Evolutionary conservation across 2,329 filamentous ascomycete species (phyloP), one percentile per base, ranked within the genome.

Genomic region (Parastagonospora nodorum): DNA sequence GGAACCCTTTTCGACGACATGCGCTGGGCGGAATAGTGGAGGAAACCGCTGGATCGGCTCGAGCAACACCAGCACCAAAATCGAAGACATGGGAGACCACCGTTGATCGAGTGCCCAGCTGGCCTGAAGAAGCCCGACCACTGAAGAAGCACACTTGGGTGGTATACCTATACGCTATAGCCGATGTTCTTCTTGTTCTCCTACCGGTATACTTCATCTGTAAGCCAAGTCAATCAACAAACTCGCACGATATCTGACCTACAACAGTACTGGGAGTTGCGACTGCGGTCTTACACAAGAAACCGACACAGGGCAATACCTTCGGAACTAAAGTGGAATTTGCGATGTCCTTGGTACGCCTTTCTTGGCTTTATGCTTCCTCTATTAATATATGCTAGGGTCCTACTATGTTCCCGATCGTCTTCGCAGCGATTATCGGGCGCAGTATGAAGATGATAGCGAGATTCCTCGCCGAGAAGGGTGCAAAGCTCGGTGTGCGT

Each of bases 361-460:
- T 37, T 9, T 29, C 24, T 11, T 19, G 8, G 4, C 10, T 28
- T 16, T 31, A 3, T 15, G 14, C 12, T 2, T 10, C 35, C n/a
- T 28, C 16, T 32, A 10, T 33, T 48, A 2, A 51, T 19, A 16
- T 8, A 11, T 2, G 31, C 27, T 30, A 70, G 64, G 65, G 69
- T 12, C 72, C 72, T 2, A 73, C 72, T 0, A 47, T 75, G 8
- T 74, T 71, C 30, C 72, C 72, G 0, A 72, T 75, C 10, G 28
- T 73, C 0, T 74, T 74, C 33, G 69, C 72, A 0, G 71, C 72
- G 0, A 68, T 75, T 0, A 56, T 48, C 27, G 71, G 71, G 1
- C 54, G 67, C 8, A 71, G 70, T 14, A 63, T 74, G 55, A 73
- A 73, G 37, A 72, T 70, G 60, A 63, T 73, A 12, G 68, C 72